Evolutionary conservation across 805 yeast genomes (phyloP).

Genomic region (Priceomyces carsonii): DNA sequence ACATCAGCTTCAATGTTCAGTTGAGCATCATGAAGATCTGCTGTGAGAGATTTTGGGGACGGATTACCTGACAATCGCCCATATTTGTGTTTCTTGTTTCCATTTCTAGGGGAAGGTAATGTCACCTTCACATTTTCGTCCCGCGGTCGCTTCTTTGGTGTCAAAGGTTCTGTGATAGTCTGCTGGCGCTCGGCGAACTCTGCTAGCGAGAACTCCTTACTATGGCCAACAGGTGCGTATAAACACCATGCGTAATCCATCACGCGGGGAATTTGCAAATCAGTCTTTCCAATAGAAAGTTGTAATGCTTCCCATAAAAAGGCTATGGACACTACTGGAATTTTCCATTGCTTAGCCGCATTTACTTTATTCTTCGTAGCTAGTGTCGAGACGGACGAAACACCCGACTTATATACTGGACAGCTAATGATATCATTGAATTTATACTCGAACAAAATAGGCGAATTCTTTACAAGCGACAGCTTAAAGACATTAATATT

Average conservation of each 20-base stretch:
- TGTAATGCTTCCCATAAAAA: slow-evolving; percentile 55
- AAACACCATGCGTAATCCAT: slow-evolving; percentile 56
- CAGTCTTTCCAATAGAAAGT: slow-evolving; percentile 20
- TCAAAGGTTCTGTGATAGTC: not conserved
- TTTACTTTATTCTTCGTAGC: slow-evolving; percentile 55
- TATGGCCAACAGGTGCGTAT: slow-evolving; percentile 42
- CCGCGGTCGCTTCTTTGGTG: slow-evolving; percentile 6
- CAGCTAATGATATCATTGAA: slow-evolving; percentile 33
- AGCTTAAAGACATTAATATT: slow-evolving; percentile 48
- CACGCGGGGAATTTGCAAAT: slow-evolving; percentile 37
- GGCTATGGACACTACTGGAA: slow-evolving; percentile 59
- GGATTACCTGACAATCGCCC: slow-evolving; percentile 40
- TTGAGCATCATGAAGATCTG: slow-evolving; percentile 8
- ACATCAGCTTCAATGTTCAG: slow-evolving; percentile 13
- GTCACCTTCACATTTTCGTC: slow-evolving; percentile 24
- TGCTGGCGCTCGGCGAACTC: not conserved
- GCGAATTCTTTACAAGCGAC: slow-evolving; percentile 38
- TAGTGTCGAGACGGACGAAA: slow-evolving; percentile 32
- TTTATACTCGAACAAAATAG: slow-evolving; percentile 40
- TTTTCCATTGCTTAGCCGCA: slow-evolving; percentile 57
- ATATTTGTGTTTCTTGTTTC: slow-evolving; percentile 41
- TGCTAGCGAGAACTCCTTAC: not conserved
- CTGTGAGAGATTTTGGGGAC: slow-evolving; percentile 11
- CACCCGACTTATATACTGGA: slow-evolving; percentile 34
- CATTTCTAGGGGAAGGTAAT: slow-evolving; percentile 57